Evolutionary conservation across 75 land plant species (phyloP).

Genomic region (Ceratopteris richardii): DNA sequence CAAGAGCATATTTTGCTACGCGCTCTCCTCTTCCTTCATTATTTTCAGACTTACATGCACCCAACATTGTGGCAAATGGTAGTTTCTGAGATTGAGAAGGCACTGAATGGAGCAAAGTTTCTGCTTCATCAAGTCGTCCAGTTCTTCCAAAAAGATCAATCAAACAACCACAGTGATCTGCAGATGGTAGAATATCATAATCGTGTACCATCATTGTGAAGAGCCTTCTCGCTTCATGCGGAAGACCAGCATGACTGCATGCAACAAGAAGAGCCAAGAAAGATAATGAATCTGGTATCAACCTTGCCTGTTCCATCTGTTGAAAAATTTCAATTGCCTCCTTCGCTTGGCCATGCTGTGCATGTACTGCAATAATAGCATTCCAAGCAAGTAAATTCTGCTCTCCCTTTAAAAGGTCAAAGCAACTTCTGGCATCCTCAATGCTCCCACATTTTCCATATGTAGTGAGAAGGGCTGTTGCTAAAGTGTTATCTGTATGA

Average conservation of each 20-base stretch:
- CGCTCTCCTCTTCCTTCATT: slow-evolving; percentile 9
- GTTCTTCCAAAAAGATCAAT: slow-evolving; percentile 18
- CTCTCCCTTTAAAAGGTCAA: not conserved
- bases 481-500: not conserved
- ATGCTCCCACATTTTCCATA: not conserved
- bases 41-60: slow-evolving; percentile 20
- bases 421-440: not conserved
- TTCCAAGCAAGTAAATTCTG: not conserved
- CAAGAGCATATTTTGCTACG: slow-evolving; percentile 24
- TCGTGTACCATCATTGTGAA: slow-evolving; percentile 15
- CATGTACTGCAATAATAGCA: not conserved
- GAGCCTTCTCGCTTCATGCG: slow-evolving; percentile 20
- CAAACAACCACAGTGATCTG: slow-evolving; percentile 30
- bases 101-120: slow-evolving; percentile 15
- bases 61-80: slow-evolving; percentile 24
- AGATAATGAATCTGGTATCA: slow-evolving; percentile 19
- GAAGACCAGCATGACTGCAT: slow-evolving; percentile 30
- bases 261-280: slow-evolving; percentile 26
- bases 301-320: not conserved
- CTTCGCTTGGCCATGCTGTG: slow-evolving; percentile 5
- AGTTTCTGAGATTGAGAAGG: slow-evolving; percentile 21
- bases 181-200: slow-evolving; percentile 15
- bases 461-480: not conserved
- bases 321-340: not conserved
- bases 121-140: slow-evolving; percentile 23